Evolutionary conservation across 2,329 filamentous ascomycete genomes (phyloP), one percentile per base, ranked within the genome.

Genomic region (Monosporascus sp.): DNA sequence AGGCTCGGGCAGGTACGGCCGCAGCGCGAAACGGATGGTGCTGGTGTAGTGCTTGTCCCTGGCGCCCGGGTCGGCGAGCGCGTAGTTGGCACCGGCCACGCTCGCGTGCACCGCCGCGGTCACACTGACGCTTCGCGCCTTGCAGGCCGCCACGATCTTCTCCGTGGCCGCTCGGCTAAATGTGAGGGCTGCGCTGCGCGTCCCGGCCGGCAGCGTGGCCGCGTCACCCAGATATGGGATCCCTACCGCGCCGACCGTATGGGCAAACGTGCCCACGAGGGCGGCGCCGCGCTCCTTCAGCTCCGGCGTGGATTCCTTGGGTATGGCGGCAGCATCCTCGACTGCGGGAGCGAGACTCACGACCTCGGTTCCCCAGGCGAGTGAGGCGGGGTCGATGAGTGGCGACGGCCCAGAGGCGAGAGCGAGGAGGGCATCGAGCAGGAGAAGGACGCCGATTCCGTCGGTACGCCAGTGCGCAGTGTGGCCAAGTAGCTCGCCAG

Each of bases 391-490:
- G 47, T 63, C 61, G 49, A 53, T 51, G 17, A 60, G 49, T 38
- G 46, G 31, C 27, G 49, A 46, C 17, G 59, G 51, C 44, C 22
- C 18, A 46, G 55, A 50, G 22, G 55, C 54, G 50, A 60, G 27
- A 44, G 51, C 43, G 51, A 68, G 55, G 44, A 63, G 47, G 50
- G 55, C 54, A 53, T 65, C 43, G 18, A 65, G 56, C 31, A 69
- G 62, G 37, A 65, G 62, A 22, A 67, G 47, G 17, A 62, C 56
- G 7, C 64, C 63, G 14, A 66, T 51, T 5, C 62, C 64, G 46
- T 69, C 65, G 17, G 57, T 62, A 6, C 63, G 63, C 68, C 66
- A 69, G 52, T 69, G 64, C 31, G 67, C 25, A n/a, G 55, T 54
- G 47, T 59, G 58, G 14, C 37, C 24, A 5, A 60, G 47, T 2